Conservation (phyloP, 2,329 filamentous ascomycete genomes). For the Coniochaeta hoffmannii region DNA sequence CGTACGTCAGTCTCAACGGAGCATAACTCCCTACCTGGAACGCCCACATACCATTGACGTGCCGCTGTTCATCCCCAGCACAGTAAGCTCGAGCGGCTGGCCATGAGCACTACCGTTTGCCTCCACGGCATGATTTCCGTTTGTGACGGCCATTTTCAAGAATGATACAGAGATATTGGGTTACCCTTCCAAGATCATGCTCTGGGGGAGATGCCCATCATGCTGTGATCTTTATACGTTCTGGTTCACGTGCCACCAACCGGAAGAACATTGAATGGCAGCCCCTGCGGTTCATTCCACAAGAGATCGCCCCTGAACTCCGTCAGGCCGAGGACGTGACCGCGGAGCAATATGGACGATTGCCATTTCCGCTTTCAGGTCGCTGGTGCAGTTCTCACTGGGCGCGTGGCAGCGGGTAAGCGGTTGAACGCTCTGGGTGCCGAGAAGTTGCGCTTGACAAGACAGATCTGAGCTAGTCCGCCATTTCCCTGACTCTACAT, state of each 20-base stretch:
- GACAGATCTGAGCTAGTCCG: too few species aligned
- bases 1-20: background rate
- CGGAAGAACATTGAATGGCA: background rate
- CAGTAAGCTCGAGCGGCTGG: slow-evolving; percentile 37
- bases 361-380: background rate
- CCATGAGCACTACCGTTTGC: slow-evolving; percentile 3
- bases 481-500: too few species aligned
- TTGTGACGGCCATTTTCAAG: background rate
- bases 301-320: background rate
- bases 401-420: too few species aligned
- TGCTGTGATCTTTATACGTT: background rate
- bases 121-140: background rate
- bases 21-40: background rate
- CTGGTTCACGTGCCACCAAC: background rate
- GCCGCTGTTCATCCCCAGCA: slow-evolving; percentile 47
- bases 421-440: too few species aligned
- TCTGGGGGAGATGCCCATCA: background rate
- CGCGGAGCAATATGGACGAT: background rate
- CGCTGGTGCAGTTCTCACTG: too few species aligned
- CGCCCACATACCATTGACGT: slow-evolving; percentile 33
- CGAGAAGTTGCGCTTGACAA: too few species aligned
- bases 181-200: background rate
- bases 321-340: background rate
- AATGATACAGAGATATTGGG: background rate
- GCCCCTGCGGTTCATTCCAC: background rate